These are phyloP conservation scores for Silene coronaria DNA, from an alignment of 179 eudicot genomes.

Conservation along the genomic window DNA sequence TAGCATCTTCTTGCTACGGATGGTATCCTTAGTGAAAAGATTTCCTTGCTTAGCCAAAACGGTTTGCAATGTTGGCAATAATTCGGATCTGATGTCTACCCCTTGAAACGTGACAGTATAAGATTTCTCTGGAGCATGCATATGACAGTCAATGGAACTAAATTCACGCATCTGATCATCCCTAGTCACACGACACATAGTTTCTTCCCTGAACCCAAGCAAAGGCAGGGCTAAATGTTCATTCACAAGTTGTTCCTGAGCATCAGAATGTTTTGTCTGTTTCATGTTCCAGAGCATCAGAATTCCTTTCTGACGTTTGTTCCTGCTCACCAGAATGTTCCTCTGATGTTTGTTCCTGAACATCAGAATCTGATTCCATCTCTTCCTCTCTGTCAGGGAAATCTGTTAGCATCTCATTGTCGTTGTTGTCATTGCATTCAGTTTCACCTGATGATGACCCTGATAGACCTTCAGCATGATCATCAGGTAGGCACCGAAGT, in stretches of 20 bases:
- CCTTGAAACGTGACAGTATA: slow-evolving; percentile 13
- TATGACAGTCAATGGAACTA: too few species aligned
- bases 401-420: neutral
- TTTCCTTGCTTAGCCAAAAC: slow-evolving; percentile 21
- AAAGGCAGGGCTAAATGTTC: neutral
- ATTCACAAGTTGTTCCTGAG: neutral
- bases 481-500: neutral
- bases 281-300: neutral
- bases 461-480: slow-evolving; percentile 10
- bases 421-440: neutral
- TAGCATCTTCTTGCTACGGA: neutral
- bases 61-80: slow-evolving; percentile 16
- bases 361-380: slow-evolving; percentile 8
- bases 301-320: neutral
- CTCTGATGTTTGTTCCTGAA: neutral
- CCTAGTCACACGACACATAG: neutral
- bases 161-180: neutral
- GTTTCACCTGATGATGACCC: neutral
- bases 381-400: neutral
- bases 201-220: neutral
- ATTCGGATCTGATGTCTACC: slow-evolving; percentile 15
- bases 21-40: neutral
- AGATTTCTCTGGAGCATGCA: neutral
- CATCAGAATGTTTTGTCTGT: neutral
- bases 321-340: neutral